Evolutionary conservation across 164 flowering plant genomes (phyloP), one percentile per base, ranked within the genome.

Genomic region (Saururus chinensis): DNA sequence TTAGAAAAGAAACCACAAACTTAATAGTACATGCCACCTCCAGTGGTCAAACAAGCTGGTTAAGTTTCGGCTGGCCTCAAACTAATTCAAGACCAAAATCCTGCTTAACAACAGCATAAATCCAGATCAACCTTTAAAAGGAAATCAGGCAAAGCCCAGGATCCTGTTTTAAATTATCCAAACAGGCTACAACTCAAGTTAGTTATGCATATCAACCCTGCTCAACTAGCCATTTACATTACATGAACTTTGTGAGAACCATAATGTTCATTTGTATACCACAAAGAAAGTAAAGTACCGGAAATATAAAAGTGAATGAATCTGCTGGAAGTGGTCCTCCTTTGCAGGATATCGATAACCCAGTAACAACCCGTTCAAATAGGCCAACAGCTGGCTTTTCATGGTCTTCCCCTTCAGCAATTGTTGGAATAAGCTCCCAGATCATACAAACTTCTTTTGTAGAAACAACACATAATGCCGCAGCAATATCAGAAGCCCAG

Each of bases 281-380:
- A 35, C 40, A 17, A 30, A 19, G 40, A 37, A 23, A 12, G 6
- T 14, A 42, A 70, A 64, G 66, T 81, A 95, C 99, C 74, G 98
- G 99, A 68, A 95, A 95, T 45, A 91, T 64, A 69, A 91, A 91
- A 24, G 78, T 75, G 69, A 91, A 95, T 4, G 96, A 72, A 73
- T 95, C 99, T 9, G 89, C 98, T 20, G 99, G 99, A 72, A 95
- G 88, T 60, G 96, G 86, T 56, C 99, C 98, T 68, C 74, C 67
- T 80, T 83, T 87, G 73, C 98, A 95, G 42, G 99, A 87, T 24
- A 76, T 54, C 40, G 78, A 76, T 25, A 95, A 66, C 24, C 86
- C 99, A 66, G 66, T 65, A 26, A 85, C 62, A 52, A 91, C 75
- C 64, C 90, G 79, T 65, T 89, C 90, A 76, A 95, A 89, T 57